Evolutionary conservation across 1,139 yeast species (phyloP).

Genomic region (Debaryomyces nepalensis): DNA sequence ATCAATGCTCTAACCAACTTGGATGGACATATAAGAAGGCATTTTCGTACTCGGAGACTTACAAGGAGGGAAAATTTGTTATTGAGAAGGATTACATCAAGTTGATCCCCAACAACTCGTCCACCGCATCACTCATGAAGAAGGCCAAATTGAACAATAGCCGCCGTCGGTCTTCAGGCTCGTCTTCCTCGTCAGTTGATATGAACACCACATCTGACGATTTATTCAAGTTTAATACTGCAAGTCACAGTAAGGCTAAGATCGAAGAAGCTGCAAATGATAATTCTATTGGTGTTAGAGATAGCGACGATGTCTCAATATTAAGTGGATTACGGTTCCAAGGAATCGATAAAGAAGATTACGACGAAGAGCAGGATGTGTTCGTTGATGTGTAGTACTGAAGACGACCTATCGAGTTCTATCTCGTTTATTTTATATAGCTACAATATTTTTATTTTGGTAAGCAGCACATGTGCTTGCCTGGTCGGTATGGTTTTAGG

Average conservation of each 20-base stretch:
- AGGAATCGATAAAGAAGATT: slow-evolving; percentile 25
- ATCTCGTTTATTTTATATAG: slow-evolving; percentile 6
- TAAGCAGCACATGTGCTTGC: slow-evolving; percentile 4
- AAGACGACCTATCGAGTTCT: too few relatives aligned
- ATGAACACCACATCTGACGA: slow-evolving; percentile 6
- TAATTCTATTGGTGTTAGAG: slow-evolving; percentile 19
- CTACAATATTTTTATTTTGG: slow-evolving; percentile 13
- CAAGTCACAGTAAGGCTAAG: slow-evolving; percentile 5
- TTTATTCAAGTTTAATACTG: slow-evolving; percentile 4
- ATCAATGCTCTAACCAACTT: slow-evolving; percentile 61
- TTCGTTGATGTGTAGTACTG: slow-evolving; percentile 37
- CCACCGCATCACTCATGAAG: slow-evolving; percentile 31
- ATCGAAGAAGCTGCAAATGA: slow-evolving; percentile 2
- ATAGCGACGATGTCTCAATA: slow-evolving; percentile 23
- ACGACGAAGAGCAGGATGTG: slow-evolving; percentile 34
- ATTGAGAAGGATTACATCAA: slow-evolving; percentile 54
- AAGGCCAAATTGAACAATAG: slow-evolving; percentile 34
- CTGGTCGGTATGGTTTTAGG: slow-evolving; percentile 12
- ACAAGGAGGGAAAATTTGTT: slow-evolving; percentile 80
- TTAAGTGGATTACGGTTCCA: slow-evolving; percentile 25
- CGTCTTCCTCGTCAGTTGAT: slow-evolving; percentile 13
- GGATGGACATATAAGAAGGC: slow-evolving; percentile 85
- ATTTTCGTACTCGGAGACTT: slow-evolving; percentile 56
- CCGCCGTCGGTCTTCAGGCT: slow-evolving; percentile 27
- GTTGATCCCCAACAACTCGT: slow-evolving; percentile 32